phyloP scores from a whole-genome alignment of 2,329 filamentous ascomycete species.

The Ophiosphaerella korrae region DNA sequence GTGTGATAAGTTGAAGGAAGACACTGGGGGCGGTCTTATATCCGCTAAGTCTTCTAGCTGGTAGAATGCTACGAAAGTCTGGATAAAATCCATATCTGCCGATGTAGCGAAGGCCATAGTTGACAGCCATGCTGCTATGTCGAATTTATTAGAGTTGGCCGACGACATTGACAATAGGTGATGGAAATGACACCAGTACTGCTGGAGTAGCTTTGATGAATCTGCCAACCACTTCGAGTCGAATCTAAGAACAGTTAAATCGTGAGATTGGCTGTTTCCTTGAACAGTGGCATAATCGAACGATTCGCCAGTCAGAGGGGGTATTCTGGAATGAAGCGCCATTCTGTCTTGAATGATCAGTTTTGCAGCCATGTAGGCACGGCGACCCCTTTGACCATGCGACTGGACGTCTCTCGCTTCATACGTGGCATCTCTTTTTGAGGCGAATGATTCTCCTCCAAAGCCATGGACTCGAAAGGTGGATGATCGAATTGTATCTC shows the following conservation, averaged over 20 bases:
- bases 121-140: constrained; percentile 32
- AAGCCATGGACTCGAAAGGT: constrained; percentile 35
- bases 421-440: constrained; percentile 29
- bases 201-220: constrained; percentile 6
- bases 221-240: constrained; percentile 28
- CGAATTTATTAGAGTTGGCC: constrained; percentile 16
- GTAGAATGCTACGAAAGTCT: constrained; percentile 29
- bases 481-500: constrained; percentile 38
- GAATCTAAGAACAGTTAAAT: constrained; percentile 15
- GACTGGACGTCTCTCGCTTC: constrained; percentile 10
- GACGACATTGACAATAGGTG: constrained; percentile 3
- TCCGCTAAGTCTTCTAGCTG: constrained; percentile 7
- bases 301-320: constrained; percentile 4
- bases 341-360: constrained; percentile 21
- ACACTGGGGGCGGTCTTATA: constrained; percentile 10
- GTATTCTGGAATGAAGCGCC: constrained; percentile 13
- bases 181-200: constrained; percentile 33
- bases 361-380: constrained; percentile 15
- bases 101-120: constrained; percentile 28
- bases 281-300: constrained; percentile 7
- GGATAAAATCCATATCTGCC: constrained; percentile 28
- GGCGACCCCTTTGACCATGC: constrained; percentile 11
- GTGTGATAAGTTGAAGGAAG: constrained; percentile 8
- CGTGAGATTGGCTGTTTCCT: background rate
- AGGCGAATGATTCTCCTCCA: constrained; percentile 38